These are phyloP conservation scores for Rugiboletus extremiorientalis DNA, from an alignment of 1,284 basidiomycete genomes.

Conservation along the genomic window DNA sequence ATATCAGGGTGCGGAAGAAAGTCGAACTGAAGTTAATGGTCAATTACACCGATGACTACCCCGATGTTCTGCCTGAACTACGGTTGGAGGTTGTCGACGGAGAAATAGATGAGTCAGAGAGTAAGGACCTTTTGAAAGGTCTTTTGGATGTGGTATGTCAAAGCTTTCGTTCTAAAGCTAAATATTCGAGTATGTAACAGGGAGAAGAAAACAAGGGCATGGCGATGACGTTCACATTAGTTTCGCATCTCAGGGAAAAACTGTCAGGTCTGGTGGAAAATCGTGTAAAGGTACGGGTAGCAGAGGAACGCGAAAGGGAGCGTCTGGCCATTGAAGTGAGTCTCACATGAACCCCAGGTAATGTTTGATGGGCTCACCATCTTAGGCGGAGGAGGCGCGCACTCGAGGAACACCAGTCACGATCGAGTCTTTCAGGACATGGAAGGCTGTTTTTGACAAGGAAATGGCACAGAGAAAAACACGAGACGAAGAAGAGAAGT, in stretches of 20 bases:
- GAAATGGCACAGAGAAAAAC: conserved; percentile 61
- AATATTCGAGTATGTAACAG: conserved; percentile 40
- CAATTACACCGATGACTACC: conserved; percentile 68
- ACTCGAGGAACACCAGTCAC: conserved; percentile 93
- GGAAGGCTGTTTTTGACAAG: conserved; percentile 79
- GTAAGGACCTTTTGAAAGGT: conserved; percentile 55
- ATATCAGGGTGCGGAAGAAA: conserved; percentile 39
- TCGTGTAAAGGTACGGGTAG: conserved; percentile 56
- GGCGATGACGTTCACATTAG: conserved; percentile 97
- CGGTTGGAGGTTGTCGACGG: conserved; percentile 68
- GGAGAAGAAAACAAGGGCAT: conserved; percentile 92
- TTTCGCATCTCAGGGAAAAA: conserved; percentile 83
- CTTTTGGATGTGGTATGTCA: conserved; percentile 63
- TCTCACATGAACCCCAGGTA: background rate
- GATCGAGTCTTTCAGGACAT: conserved; percentile 73
- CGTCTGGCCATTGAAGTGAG: conserved; percentile 74
- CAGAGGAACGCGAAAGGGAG: conserved; percentile 71
- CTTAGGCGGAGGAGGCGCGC: conserved; percentile 83
- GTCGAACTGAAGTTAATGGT: conserved; percentile 79
- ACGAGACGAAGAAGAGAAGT: conserved; percentile 79
- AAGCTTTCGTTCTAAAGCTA: background rate
- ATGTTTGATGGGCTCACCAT: background rate
- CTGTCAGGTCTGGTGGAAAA: conserved; percentile 63
- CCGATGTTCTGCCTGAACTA: conserved; percentile 77
- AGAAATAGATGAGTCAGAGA: conserved; percentile 62